Evolutionary conservation across 2,329 filamentous ascomycete genomes (phyloP), one percentile per base, ranked within the genome.

Genomic region (Sordariomycetes sp.): DNA sequence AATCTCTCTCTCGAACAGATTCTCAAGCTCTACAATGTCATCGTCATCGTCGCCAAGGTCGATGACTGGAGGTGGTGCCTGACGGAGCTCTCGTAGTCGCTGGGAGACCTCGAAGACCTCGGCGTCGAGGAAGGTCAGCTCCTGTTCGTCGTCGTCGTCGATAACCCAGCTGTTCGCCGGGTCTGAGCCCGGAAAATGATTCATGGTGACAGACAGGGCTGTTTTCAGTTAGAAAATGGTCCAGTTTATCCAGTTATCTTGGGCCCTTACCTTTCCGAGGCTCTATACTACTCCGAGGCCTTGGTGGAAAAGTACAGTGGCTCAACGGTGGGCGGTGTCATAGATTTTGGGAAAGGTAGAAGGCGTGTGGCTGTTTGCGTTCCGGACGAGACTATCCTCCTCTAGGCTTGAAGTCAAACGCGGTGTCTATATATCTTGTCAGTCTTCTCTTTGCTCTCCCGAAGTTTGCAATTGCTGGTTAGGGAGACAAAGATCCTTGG

Each of bases 1-100:
- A 5, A 58, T 54, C 51, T 58, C 57, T 6, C 46, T 58, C 40
- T 58, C 57, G 14, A 54, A n/a, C n/a, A 28, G 25, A 37, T 24
- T n/a, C 25, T 54, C 57, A 3, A 62, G 46, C 34, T 59, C 59
- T 25, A 59, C 46, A 6, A 58, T 57, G 1, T 58, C 48, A 1
- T 61, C 60, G 3, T 63, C 63, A 2, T 63, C 63, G 2, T 61
- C 58, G 14, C 62, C 60, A 3, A 63, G 18, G 2, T 57, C 34
- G 28, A 56, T 53, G 34, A 53, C 35, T 24, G 43, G 25, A 22
- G 48, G 28, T 20, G 46, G 46, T 18, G n/a, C 43, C 43, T 43
- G 25, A n/a, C 55, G 43, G 18, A 57, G 24, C 18, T 57, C 55
- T 22, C 43, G 50, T 25, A 57, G 43, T 16, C 55, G 25, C 8